These are phyloP conservation scores for Edaphochlamys debaryana DNA, from an alignment of 139 green algal species.

Conservation along the genomic window DNA sequence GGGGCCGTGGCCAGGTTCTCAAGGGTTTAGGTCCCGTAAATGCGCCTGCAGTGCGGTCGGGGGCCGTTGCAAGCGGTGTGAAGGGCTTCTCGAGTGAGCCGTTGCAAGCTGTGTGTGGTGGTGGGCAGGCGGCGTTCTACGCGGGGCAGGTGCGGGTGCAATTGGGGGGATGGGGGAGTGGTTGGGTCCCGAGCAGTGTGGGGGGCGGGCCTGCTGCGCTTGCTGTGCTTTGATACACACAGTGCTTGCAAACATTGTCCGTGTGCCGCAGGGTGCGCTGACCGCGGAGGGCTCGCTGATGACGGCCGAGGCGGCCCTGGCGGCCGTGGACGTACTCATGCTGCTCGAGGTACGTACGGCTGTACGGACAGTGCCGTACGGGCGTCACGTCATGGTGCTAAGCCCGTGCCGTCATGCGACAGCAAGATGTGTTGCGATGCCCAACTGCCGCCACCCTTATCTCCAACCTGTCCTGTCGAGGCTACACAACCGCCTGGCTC, in stretches of 20 bases:
- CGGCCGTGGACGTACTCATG: conserved; percentile 21
- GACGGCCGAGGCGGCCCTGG: neutral
- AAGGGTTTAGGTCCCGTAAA: neutral
- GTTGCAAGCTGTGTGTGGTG: no score
- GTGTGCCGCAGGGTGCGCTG: neutral
- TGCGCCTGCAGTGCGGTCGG: neutral
- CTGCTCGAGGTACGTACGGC: neutral
- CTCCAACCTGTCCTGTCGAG: no score
- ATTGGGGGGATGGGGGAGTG: neutral
- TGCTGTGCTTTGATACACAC: no score
- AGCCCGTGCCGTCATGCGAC: neutral
- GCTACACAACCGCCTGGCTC: no score
- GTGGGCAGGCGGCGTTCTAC: no score
- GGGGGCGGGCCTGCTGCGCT: neutral
- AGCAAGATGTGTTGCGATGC: neutral
- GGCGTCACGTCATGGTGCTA: neutral
- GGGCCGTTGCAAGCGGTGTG: neutral
- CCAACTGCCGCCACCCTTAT: neutral
- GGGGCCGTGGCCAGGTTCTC: neutral
- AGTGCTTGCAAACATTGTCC: neutral
- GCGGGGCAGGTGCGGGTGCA: no score
- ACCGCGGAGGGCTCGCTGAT: neutral
- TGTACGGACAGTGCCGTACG: neutral
- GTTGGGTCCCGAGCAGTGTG: neutral
- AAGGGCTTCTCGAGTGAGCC: no score